Base-by-base conservation (phyloP, 352 stramenopile species). In the Phytopythium cucurbitacearum region DNA sequence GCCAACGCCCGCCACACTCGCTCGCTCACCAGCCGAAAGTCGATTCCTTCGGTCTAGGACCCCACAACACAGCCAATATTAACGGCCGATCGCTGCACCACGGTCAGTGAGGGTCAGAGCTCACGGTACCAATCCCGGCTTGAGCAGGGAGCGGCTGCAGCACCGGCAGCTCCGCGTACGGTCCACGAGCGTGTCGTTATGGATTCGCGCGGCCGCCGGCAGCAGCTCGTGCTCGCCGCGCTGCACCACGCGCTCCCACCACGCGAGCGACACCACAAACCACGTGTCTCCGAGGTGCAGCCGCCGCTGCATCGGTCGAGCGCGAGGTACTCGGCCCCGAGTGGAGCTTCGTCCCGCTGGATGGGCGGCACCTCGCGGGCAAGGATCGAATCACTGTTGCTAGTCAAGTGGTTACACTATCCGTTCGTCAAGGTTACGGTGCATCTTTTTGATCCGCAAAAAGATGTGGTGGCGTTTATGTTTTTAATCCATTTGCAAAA, bases 21-120 rank as follows among this genome's bases (percentile, higher is more conserved):
- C 53, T 86, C 73, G 42, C 71, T 87, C 21, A 89, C 78, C 6
- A 87, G 39, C 28, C 66, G 66, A 53, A 71, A 89, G 64, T 89
- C 71, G 40, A 65, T 64, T 10, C 66, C 65, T 58, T 89, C 76
- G 21, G 21, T 28, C 21, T 28, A 28, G 21, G 21, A 11, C 15
- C 41, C 28, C 36, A 51, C 15, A 44, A 42, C 51, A 8, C 11
- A 62, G n/a, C 13, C 21, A 39, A 42, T 16, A 28, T 28, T 28
- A 28, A 28, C 21, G 1, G 21, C 21, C 21, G 21, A 28, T 28
- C 21, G 7, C 21, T 8, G 3, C 28, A 48, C 21, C 16, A 48
- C n/a, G 28, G 36, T 49, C 32, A 40, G 6, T n/a, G 41, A 41
- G 21, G 11, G 40, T n/a, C 21, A 44, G 40, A 32, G 21, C 12